Base-by-base conservation (phyloP, 495 filamentous ascomycete genomes). In the Penicillium soppii region DNA sequence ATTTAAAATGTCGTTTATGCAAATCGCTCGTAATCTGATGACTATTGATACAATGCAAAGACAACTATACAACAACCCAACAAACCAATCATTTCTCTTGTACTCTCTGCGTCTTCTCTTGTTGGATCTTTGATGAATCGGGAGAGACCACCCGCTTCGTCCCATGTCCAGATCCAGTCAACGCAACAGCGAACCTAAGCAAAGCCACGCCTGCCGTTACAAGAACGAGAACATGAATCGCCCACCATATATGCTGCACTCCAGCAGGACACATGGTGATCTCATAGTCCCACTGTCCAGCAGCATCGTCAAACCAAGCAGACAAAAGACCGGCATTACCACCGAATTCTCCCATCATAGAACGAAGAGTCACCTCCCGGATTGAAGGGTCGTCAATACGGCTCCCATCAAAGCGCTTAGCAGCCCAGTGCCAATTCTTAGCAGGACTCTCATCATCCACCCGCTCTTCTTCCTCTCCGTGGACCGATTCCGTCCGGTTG, bases 271-370 rank as follows among this genome's bases (percentile, higher is more conserved):
- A 97, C 26, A 81, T 86, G 7, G 70, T 74, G 60, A 91, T 91
- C 50, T 89, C 89, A 43, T 89, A 89, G 56, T 76, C 76, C 94
- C 94, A 98, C 56, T 88, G 84, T 71, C 61, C 72, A 0, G 57
- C 59, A 5, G 76, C 70, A 32, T 77, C 41, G 67, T 97, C 89
- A 62, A 91, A 97, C 95, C 95, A 98, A 2, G 87, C 74, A 33
- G 85, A 91, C 35, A 98, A 64, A 23, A 98, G 72, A 0, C 90
- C 95, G 0, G 90, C 92, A 65, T 95, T 91, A 4, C 94, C 94
- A 16, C 83, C 85, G 61, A 84, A 97, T 21, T 88, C 88, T 20
- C 92, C 94, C 94, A 98, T 98, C 94, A 98, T 97, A 57, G 90
- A 95, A n/a, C 90, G 81, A 5, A 97, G 87, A 0, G 94, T 98